Evolutionary conservation across 2,329 filamentous ascomycete species (phyloP).

Genomic region (Pyrenochaeta sp.): DNA sequence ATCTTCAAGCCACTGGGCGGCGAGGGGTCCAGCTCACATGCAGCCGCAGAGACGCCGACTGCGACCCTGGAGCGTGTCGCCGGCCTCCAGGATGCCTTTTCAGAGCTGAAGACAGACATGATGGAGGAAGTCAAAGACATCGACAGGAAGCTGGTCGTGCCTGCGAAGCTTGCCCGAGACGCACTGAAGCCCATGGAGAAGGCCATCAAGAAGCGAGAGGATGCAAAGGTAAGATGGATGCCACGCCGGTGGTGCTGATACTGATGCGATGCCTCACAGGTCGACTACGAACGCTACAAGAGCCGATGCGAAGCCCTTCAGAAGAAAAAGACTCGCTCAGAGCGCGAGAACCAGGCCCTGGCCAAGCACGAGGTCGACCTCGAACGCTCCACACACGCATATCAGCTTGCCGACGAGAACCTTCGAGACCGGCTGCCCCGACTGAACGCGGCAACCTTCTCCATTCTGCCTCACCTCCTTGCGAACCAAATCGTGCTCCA

Average conservation of each 20-base stretch:
- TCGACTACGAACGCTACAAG: conserved; percentile 83
- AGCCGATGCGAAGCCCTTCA: conserved; percentile 73
- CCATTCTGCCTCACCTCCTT: conserved; percentile 76
- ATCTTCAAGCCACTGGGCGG: conserved; percentile 81
- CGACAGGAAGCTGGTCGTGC: conserved; percentile 73
- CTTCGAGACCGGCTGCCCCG: conserved; percentile 75
- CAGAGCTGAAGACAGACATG: conserved; percentile 75
- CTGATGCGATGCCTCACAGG: conserved; percentile 48
- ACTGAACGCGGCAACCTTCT: conserved; percentile 74
- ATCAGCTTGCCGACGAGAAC: conserved; percentile 77
- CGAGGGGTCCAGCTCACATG: conserved; percentile 62
- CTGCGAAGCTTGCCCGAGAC: conserved; percentile 74
- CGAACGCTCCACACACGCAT: conserved; percentile 72
- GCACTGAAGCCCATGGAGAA: conserved; percentile 77
- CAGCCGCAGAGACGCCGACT: conserved; percentile 68
- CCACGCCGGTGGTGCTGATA: background rate
- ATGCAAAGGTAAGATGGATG: conserved; percentile 66
- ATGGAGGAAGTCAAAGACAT: conserved; percentile 75
- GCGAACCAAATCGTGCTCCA: conserved; percentile 77
- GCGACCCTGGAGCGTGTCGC: conserved; percentile 70
- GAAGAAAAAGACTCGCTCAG: conserved; percentile 73
- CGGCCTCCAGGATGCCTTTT: conserved; percentile 71
- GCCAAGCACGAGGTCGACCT: conserved; percentile 77
- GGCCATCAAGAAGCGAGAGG: conserved; percentile 84
- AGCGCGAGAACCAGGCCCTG: conserved; percentile 76